Base-by-base conservation (phyloP, 306 rosid genomes). In the Notholithocarpus densiflorus region DNA sequence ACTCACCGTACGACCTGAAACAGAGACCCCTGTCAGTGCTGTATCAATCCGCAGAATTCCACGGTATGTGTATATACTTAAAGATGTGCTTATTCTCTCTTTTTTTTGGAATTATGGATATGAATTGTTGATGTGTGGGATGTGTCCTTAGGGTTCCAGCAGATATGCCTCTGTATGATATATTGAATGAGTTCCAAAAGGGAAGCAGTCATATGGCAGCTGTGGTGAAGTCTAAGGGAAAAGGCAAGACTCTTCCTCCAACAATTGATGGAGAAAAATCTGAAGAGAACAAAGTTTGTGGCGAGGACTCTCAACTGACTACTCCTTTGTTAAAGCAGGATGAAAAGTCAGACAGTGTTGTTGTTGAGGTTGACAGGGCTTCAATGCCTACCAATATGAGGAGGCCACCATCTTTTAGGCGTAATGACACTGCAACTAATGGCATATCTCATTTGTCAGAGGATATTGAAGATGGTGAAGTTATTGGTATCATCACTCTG, bases 121-220 rank as follows among this genome's bases (percentile, higher is more conserved):
- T 74, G 23, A 4, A 59, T 68, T 73, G 68, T 68, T 75, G 69
- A 81, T 73, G 29, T 82, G 81, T 75, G 77, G 68, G 72, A 65
- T 76, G 13, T 74, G 72, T 86, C 24, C 84, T 21, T 90, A 96
- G 99, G 78, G 99, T 93, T 82, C 99, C 99, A 64, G 86, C 97
- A 43, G 97, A 96, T 86, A 93, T 96, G 98, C 98, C 99, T 71
- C 93, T 96, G 27, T 93, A 96, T 72, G 99, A 96, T 82, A 93
- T 96, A 84, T 83, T 96, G 80, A 96, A 96, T 79, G 98, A 96
- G 84, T 96, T 96, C 84, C 99, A 96, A 75, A 96, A 96, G 77
- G 99, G 99, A 4, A 90, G 97, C 79, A 96, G 99, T 83, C 99
- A 96, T 80, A 93, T 96, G 99, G 99, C 99, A 68, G 98, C 98